phyloP scores from a whole-genome alignment of 1,284 basidiomycete species.

The Ustilago curta region DNA sequence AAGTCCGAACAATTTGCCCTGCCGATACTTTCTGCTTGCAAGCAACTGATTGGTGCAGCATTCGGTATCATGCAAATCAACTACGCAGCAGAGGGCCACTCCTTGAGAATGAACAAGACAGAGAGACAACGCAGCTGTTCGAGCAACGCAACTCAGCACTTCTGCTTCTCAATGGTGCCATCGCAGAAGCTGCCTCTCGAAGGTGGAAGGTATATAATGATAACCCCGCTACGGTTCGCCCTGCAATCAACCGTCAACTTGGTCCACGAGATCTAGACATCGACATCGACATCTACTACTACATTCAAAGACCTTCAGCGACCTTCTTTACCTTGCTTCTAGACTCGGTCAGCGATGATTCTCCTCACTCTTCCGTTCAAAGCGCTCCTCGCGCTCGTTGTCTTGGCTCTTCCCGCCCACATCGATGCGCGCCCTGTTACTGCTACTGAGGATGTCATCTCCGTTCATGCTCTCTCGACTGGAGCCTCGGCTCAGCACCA shows the following conservation, averaged over 20 bases:
- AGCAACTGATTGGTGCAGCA: not conserved
- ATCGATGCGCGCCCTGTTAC: slow-evolving; percentile 24
- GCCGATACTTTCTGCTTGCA: not conserved
- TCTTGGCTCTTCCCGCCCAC: slow-evolving; percentile 23
- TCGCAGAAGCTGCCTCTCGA: not conserved
- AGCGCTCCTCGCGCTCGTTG: slow-evolving; percentile 15
- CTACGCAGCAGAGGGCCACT: not conserved
- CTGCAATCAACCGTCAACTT: not conserved
- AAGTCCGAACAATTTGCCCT: no score
- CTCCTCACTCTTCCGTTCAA: slow-evolving; percentile 18
- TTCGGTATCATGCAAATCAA: not conserved
- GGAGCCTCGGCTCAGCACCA: not conserved
- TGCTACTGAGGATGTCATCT: not conserved
- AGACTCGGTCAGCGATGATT: slow-evolving; percentile 19
- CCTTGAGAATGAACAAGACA: not conserved
- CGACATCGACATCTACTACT: not conserved
- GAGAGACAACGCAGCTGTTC: not conserved
- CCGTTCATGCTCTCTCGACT: slow-evolving; percentile 5
- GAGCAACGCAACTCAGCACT: not conserved
- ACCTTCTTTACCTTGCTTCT: not conserved
- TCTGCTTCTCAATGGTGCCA: not conserved
- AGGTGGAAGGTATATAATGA: not conserved
- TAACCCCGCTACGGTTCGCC: not conserved
- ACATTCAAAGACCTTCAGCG: slow-evolving; percentile 5
- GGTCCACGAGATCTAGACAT: not conserved